phyloP scores from a whole-genome alignment of 148 eudicot species.

The Amaranthus hypochondriacus region DNA sequence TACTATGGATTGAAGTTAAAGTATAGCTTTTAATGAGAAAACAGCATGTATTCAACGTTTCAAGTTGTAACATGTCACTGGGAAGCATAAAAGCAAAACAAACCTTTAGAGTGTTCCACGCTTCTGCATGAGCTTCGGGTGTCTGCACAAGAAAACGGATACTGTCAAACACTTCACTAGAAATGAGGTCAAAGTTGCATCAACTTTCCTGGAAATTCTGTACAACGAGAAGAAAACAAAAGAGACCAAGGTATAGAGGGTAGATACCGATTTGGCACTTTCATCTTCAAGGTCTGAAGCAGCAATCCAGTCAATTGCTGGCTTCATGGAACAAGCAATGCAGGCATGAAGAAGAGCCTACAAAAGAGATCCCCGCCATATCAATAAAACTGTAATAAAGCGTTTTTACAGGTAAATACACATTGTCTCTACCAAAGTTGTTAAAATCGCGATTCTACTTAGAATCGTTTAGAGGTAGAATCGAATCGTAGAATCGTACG shows the following conservation, averaged over 20 bases:
- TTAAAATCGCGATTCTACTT: no score
- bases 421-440: neutral
- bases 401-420: neutral
- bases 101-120: constrained; percentile 87
- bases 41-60: neutral
- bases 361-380: constrained; percentile 16
- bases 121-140: constrained; percentile 81
- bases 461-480: no score
- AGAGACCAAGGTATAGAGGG: constrained; percentile 1
- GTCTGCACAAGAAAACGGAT: constrained; percentile 39
- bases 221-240: neutral
- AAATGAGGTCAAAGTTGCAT: neutral
- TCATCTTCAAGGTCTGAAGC: constrained; percentile 98
- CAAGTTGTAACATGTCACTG: neutral
- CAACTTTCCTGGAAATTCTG: neutral
- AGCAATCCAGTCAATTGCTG: constrained; percentile 86
- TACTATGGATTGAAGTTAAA: neutral
- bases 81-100: neutral
- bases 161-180: neutral
- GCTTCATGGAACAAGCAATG: constrained; percentile 86
- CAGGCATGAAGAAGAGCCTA: constrained; percentile 97
- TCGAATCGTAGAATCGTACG: no score
- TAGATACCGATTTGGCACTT: constrained; percentile 58
- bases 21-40: neutral
- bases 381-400: neutral